Evolutionary conservation across 2,329 filamentous ascomycete genomes (phyloP).

Genomic region (Apiospora sp.): DNA sequence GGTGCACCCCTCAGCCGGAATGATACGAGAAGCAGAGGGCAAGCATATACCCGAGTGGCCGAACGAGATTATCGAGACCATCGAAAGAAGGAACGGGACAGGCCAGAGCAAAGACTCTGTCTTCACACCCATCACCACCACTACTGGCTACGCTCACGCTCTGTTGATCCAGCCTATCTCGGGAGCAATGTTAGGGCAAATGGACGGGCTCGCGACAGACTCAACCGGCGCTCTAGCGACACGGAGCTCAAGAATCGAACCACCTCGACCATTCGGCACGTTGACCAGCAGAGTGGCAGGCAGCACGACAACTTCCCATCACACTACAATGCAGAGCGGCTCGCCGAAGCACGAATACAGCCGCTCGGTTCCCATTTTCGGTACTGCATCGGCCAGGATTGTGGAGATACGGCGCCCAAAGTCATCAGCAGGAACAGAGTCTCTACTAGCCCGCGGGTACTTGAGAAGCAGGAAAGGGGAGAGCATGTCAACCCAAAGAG

Average conservation of each 20-base stretch:
- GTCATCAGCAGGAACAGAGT: neutral
- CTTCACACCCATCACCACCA: constrained; percentile 69
- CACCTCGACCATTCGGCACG: constrained; percentile 28
- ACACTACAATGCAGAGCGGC: constrained; percentile 36
- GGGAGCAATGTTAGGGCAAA: neutral
- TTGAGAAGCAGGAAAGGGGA: neutral
- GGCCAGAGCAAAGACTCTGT: constrained; percentile 47
- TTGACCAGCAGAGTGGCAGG: constrained; percentile 26
- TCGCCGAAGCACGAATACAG: constrained; percentile 37
- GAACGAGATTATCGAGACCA: constrained; percentile 23
- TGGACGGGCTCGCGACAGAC: constrained; percentile 19
- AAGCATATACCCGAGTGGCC: constrained; percentile 19
- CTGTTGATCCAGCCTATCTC: constrained; percentile 30
- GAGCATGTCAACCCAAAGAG: neutral
- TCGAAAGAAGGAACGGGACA: neutral
- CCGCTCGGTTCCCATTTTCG: constrained; percentile 37
- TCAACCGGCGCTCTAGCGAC: constrained; percentile 26
- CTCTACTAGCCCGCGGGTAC: constrained; percentile 11
- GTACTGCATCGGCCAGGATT: constrained; percentile 35
- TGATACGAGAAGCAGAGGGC: neutral
- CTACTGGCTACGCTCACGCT: constrained; percentile 59
- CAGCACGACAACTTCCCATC: constrained; percentile 37
- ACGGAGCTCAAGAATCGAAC: constrained; percentile 25
- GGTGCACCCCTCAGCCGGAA: neutral
- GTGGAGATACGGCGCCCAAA: constrained; percentile 25